Percentiles rank a stretch among this genome's conserved stretches.
Conservation (phyloP, 768 basidiomycete genomes). For the Gloeophyllum trabeum region DNA sequence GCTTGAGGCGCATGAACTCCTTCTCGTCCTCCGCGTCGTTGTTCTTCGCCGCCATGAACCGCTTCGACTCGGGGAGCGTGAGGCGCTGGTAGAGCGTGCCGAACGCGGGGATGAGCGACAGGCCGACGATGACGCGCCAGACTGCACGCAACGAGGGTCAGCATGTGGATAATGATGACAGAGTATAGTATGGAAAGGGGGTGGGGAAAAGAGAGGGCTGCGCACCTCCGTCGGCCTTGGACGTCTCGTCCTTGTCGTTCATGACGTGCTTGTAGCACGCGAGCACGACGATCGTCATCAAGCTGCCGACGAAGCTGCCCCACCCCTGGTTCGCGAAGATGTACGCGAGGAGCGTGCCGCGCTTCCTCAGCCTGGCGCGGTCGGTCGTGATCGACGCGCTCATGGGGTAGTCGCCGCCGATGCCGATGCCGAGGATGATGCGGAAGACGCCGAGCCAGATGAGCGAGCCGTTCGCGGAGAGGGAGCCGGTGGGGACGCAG, state of each 20-base stretch:
- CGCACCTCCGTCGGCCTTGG: conserved; percentile 62
- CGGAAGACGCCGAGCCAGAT: conserved; percentile 60
- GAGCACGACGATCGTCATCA: conserved; percentile 55
- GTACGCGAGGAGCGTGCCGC: conserved; percentile 67
- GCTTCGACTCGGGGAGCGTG: conserved; percentile 58
- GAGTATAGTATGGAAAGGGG: too few relatives aligned
- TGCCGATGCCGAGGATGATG: conserved; percentile 65
- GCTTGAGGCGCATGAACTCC: conserved; percentile 12
- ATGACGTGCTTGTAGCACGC: conserved; percentile 53
- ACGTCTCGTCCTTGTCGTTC: conserved; percentile 42
- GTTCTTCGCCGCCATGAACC: conserved; percentile 35
- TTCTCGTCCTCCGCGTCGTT: conserved; percentile 16
- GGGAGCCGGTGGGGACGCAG: conserved; percentile 46
- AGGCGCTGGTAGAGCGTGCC: conserved; percentile 68
- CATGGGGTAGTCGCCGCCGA: conserved; percentile 79
- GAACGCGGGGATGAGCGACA: conserved; percentile 67
- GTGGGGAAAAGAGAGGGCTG: too few relatives aligned
- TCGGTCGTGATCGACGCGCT: conserved; percentile 60
- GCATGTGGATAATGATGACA: conserved; percentile 3
- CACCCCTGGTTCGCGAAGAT: conserved; percentile 74
- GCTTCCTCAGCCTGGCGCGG: conserved; percentile 48
- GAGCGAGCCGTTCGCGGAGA: conserved; percentile 38
- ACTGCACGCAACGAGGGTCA: too few relatives aligned
- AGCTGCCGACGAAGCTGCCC: conserved; percentile 55
- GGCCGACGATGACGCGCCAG: conserved; percentile 67